Base-by-base conservation (phyloP, 2,329 filamentous ascomycete genomes). In the Colletotrichum sp. region DNA sequence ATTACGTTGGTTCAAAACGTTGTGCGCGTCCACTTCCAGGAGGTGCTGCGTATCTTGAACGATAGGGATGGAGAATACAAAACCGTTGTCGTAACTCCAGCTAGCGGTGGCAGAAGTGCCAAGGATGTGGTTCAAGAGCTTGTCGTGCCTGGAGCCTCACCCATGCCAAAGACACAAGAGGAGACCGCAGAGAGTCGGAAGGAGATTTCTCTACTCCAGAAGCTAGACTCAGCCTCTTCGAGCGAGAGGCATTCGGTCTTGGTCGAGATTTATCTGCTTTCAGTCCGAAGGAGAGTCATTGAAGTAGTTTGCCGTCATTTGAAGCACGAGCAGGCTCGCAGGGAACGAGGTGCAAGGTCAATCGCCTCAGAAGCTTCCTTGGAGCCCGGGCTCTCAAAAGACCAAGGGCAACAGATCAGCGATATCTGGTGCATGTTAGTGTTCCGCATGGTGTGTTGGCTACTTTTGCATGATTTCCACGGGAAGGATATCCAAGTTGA, bases 11-110 rank as follows among this genome's bases (percentile, higher is more conserved):
- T 90, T 1, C 83, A 85, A 24, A 83, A 87, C 57, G 88, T 90
- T 5, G 77, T 90, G 15, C 85, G 89, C 10, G 85, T 86, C 44
- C 89, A 90, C 72, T 82, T 90, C 52, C 88, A 90, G 77, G 86
- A 87, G 70, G 83, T 90, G 0, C 77, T 90, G 3, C 81, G 81
- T 12, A 83, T 89, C 28, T 85, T 90, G 49, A 90, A 90, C 73
- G 80, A 83, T 21, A 36, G 63, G 34, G 63, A 39, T 10, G 70
- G 64, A 1, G 75, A 78, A 9, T 69, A 72, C 10, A 78, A 68
- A 18, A 24, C 63, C 0, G 67, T 57, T 9, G 18, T 34, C 3
- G 36, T 30, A 13, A 39, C 63, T 9, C n/a, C 34, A 4, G 63
- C 52, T 4, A n/a, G 26, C n/a, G 21, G n/a, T 15, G 9, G 30